phyloP scores from a whole-genome alignment of 768 basidiomycete species.

The Termitomyces sp. region DNA sequence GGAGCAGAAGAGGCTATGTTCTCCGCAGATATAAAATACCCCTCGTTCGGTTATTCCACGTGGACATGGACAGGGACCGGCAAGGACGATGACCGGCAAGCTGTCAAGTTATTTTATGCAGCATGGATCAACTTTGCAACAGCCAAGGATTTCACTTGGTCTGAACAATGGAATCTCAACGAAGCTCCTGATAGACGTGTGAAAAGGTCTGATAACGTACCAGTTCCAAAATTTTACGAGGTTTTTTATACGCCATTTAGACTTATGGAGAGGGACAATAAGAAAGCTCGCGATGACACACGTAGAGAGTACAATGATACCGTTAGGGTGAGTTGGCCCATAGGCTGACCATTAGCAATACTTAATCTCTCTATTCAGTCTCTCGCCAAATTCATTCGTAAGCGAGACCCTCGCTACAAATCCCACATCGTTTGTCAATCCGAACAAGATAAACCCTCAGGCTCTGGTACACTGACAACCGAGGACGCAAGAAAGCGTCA shows the following conservation, averaged over 20 bases:
- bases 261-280: constrained; percentile 95
- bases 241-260: constrained; percentile 31
- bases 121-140: constrained; percentile 87
- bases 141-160: constrained; percentile 86
- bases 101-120: constrained; percentile 75
- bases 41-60: constrained; percentile 76
- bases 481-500: constrained; percentile 25
- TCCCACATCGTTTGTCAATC: constrained; percentile 50
- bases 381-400: constrained; percentile 71
- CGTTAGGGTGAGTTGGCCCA: constrained; percentile 61
- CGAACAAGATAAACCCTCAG: constrained; percentile 25
- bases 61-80: constrained; percentile 65
- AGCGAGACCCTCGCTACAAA: constrained; percentile 89
- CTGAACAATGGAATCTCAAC: constrained; percentile 75
- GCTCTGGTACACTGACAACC: constrained; percentile 27
- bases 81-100: constrained; percentile 42
- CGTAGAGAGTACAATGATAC: constrained; percentile 91
- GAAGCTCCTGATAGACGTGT: constrained; percentile 87
- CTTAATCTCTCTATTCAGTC: constrained; percentile 39
- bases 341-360: constrained; percentile 1
- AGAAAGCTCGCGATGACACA: constrained; percentile 84
- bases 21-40: constrained; percentile 48
- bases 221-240: neutral
- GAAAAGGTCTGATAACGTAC: constrained; percentile 50
- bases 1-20: constrained; percentile 71